A percentile compares a stretch with the other conserved stretches of the same genome.
Evolutionary conservation across 306 rosid species (phyloP).

Genomic region (Crotalaria pallida): DNA sequence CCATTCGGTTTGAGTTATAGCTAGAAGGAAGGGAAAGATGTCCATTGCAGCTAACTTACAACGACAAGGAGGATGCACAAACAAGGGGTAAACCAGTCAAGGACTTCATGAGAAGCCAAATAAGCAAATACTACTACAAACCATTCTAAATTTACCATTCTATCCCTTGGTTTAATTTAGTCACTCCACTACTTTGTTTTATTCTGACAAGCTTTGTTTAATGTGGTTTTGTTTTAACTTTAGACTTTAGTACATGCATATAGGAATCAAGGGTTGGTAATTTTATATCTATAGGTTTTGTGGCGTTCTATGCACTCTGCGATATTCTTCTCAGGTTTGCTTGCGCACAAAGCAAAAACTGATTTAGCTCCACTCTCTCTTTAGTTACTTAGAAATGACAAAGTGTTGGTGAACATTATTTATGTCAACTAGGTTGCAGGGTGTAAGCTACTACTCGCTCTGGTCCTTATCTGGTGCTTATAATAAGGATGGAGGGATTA

Average conservation of each 20-base stretch:
- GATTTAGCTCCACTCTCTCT: not conserved
- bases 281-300: not conserved
- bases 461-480: too few relatives aligned
- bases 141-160: not conserved
- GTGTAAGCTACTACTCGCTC: conserved; percentile 2
- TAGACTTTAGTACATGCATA: not conserved
- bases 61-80: not conserved
- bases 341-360: not conserved
- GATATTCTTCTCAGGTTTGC: conserved; percentile 20
- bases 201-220: conserved; percentile 3
- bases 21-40: not conserved
- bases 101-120: not conserved
- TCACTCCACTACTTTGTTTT: too few relatives aligned
- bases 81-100: not conserved
- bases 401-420: not conserved
- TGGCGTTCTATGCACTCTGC: not conserved
- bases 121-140: too few relatives aligned
- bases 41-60: not conserved
- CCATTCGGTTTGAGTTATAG: not conserved
- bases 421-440: not conserved
- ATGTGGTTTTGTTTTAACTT: not conserved
- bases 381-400: not conserved
- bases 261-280: not conserved
- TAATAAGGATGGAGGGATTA: too few relatives aligned
- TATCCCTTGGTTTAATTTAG: not conserved